Evolutionary conservation across 2,329 filamentous ascomycete species (phyloP).

Genomic region (Ophiostoma piceae): DNA sequence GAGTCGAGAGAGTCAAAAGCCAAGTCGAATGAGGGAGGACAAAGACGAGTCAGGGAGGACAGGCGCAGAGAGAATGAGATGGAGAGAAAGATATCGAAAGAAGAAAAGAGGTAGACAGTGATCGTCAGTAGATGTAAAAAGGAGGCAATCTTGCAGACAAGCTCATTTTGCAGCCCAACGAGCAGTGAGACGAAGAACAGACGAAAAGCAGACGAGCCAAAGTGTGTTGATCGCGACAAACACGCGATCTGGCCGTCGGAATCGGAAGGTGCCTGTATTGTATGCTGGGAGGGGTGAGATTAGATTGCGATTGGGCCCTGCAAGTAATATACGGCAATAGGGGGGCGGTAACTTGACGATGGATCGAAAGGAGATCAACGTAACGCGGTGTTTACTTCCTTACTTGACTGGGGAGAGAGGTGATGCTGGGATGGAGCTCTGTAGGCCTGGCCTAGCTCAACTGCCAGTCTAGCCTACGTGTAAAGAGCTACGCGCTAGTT

Average conservation of each 20-base stretch:
- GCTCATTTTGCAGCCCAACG: conserved; percentile 9
- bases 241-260: conserved; percentile 22
- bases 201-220: not conserved
- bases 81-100: conserved; percentile 2
- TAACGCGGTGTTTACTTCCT: not conserved
- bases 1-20: not conserved
- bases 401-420: no score
- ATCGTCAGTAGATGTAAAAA: not conserved
- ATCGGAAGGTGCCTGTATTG: not conserved
- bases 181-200: no score
- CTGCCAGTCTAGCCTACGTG: not conserved
- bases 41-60: not conserved
- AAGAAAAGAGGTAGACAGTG: not conserved
- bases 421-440: no score
- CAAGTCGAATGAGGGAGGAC: not conserved
- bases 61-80: not conserved
- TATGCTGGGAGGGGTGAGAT: not conserved
- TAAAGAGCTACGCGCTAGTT: not conserved
- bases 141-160: conserved; percentile 10
- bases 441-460: not conserved
- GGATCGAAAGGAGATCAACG: conserved; percentile 17
- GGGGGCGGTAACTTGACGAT: conserved; percentile 1
- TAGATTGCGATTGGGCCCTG: not conserved
- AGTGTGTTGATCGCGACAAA: conserved; percentile 22
- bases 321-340: conserved; percentile 4